Evolutionary conservation across 352 stramenopile genomes (phyloP).

Genomic region (Nothophytophthora sp.): DNA sequence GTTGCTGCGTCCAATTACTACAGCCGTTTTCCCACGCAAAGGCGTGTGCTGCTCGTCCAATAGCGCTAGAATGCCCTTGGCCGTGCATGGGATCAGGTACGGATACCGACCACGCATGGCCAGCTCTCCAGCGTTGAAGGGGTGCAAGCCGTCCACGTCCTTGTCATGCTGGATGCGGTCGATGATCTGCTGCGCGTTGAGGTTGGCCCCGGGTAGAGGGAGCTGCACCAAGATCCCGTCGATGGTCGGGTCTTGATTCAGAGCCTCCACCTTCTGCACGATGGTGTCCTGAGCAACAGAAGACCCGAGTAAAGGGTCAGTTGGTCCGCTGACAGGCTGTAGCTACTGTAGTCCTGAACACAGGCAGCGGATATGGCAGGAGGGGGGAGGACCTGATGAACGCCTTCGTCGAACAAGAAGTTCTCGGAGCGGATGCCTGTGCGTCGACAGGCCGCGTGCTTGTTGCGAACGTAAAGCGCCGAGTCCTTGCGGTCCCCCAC

Average conservation of each 20-base stretch:
- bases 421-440: conserved; percentile 93
- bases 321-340: no score
- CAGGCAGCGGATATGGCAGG: no score
- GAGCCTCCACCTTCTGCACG: conserved; percentile 65
- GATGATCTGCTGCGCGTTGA: conserved; percentile 94
- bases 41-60: conserved; percentile 89
- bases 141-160: conserved; percentile 99
- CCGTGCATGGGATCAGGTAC: conserved; percentile 96
- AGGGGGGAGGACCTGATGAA: conserved; percentile 77
- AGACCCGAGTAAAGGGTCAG: not conserved
- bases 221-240: conserved; percentile 91
- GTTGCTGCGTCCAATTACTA: conserved; percentile 98
- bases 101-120: conserved; percentile 84
- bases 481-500: conserved; percentile 97
- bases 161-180: conserved; percentile 94
- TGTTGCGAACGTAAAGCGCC: conserved; percentile 98
- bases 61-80: conserved; percentile 97
- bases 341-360: no score
- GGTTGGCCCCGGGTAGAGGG: conserved; percentile 90
- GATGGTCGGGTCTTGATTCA: conserved; percentile 77
- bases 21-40: conserved; percentile 93
- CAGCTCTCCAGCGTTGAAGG: conserved; percentile 96
- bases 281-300: conserved; percentile 41
- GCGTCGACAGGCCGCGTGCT: conserved; percentile 96
- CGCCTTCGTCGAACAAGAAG: conserved; percentile 69